Evolutionary conservation across 371 early-diverging fungal species (phyloP).

Genomic region (Mortierella sp.): DNA sequence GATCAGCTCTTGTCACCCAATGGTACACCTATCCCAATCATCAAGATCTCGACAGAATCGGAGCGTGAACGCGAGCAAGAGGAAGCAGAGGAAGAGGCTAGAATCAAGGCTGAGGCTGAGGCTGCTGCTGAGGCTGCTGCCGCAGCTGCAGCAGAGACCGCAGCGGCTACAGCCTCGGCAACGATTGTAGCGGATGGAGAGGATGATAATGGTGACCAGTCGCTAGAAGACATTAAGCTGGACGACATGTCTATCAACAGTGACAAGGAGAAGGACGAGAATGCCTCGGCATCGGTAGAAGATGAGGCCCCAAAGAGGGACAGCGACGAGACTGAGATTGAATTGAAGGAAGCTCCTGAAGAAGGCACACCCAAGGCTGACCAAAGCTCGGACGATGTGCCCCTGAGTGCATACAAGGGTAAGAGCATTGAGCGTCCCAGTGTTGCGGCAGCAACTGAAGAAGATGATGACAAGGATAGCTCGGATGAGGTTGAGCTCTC

Average conservation of each 20-base stretch:
- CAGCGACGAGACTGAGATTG: constrained; percentile 33
- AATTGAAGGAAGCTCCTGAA: constrained; percentile 12
- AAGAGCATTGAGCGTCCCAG: constrained; percentile 51
- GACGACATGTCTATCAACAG: constrained; percentile 40
- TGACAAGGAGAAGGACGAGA: constrained; percentile 32
- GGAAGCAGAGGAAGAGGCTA: constrained; percentile 56
- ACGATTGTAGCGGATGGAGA: neutral
- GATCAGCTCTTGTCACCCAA: constrained; percentile 50
- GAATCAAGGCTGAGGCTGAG: constrained; percentile 20
- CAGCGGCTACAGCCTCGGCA: too few relatives aligned
- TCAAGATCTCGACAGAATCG: constrained; percentile 51
- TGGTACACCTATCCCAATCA: constrained; percentile 49
- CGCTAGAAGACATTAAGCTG: constrained; percentile 46
- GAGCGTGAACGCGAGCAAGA: constrained; percentile 36
- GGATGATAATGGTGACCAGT: constrained; percentile 43
- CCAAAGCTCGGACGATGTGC: too few relatives aligned
- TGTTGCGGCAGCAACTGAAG: constrained; percentile 49
- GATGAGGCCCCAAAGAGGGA: constrained; percentile 24
- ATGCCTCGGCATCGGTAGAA: constrained; percentile 3
- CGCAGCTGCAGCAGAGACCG: neutral
- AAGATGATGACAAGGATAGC: constrained; percentile 33
- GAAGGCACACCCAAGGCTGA: constrained; percentile 1
- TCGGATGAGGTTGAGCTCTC: constrained; percentile 57
- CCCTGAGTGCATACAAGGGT: constrained; percentile 33
- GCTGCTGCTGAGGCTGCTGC: neutral